Base-by-base conservation (phyloP, 176 grass and related monocot genomes). In the Oryza longistaminata region DNA sequence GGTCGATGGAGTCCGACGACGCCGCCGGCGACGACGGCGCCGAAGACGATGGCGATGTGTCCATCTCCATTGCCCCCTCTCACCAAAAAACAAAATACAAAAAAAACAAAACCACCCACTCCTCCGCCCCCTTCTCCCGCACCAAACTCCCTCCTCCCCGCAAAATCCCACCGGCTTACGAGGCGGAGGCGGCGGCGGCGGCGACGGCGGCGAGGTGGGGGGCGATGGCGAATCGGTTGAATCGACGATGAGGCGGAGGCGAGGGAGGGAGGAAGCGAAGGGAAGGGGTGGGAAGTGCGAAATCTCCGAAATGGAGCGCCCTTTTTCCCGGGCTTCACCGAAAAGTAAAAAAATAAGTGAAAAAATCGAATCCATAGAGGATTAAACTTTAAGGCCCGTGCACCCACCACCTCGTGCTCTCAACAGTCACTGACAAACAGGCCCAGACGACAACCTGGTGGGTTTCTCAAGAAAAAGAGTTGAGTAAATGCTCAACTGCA, bases 1-100 rank as follows among this genome's bases (percentile, higher is more conserved):
- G 92, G 81, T 89, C 82, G 25, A 91, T 83, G 48, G 84, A 87
- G 13, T 90, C 88, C 2, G 80, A 79, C 11, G 88, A 90, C 42
- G 80, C 44, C 26, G 46, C 11, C 12, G 46, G 46, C 46, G 88
- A 88, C 42, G 85, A 83, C 44, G 71, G 27, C 37, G 68, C 29
- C 71, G 87, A 92, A 35, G 79, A 89, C 9, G 80, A 85, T 43
- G 73, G 84, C 69, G 62, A 83, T 12, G 66, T 70, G 46, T 83
- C 70, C 73, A 90, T 31, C 73, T 82, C 88, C 79, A 90, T 83
- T 82, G 68, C 58, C 74, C 21, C 19, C 31, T 35, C 34, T 4
- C 50, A 19, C 50, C 50, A 19, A 1, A 14, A 10, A 43, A 43
- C 8, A 10, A 43, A 43, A 37, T 1, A 42, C 7, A 42, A 42